Conservation (phyloP, 106 monocot species). For the Iris macrosiphon region DNA sequence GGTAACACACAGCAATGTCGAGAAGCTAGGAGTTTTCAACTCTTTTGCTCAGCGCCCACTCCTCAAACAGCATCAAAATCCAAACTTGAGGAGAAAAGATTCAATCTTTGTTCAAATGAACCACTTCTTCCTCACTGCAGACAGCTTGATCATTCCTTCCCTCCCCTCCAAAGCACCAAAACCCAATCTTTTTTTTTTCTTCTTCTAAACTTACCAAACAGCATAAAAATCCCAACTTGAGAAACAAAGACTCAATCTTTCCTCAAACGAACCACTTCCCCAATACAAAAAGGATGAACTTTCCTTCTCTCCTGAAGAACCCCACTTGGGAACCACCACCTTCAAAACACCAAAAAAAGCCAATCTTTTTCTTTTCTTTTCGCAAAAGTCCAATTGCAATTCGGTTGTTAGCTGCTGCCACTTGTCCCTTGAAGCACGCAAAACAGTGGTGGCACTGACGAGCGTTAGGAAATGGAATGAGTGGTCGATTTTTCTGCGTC, state of each 20-base stretch:
- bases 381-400: too few species aligned
- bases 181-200: neutral
- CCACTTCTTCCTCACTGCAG: too few species aligned
- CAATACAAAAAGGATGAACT: too few species aligned
- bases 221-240: slow-evolving; percentile 6
- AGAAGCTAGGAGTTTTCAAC: neutral
- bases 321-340: neutral
- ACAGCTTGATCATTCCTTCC: too few species aligned
- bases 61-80: slow-evolving; percentile 13
- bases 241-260: too few species aligned
- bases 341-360: slow-evolving; percentile 6
- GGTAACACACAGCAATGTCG: neutral
- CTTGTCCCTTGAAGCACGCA: slow-evolving; percentile 82
- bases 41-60: neutral
- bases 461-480: too few species aligned
- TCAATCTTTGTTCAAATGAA: too few species aligned
- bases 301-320: neutral
- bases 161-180: neutral
- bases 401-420: too few species aligned
- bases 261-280: too few species aligned
- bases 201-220: neutral
- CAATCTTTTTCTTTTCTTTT: slow-evolving; percentile 20
- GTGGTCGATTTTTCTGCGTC: slow-evolving; percentile 20
- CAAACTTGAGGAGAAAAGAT: slow-evolving; percentile 1
- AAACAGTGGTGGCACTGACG: slow-evolving; percentile 20